Base-by-base conservation (phyloP, 192 early-diverging fungal species). In the Coemansia sp. region DNA sequence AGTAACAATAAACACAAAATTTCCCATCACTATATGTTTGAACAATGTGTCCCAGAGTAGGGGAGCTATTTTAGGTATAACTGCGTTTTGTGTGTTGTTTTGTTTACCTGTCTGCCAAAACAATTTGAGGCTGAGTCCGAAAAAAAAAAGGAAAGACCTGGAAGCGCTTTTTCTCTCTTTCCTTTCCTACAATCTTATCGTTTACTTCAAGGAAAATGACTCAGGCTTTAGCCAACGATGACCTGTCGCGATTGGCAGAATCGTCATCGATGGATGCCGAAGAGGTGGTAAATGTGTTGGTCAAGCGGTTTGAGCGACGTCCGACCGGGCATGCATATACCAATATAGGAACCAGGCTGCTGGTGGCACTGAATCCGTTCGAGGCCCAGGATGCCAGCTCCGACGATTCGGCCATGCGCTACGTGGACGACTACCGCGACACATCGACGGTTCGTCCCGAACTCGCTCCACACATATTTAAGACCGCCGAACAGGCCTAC, bases 391-490 rank as follows among this genome's bases (percentile, higher is more conserved):
- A 81, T 21, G 69, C 76, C 3, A 70, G 82, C 30, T 83, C 85
- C 32, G 80, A 83, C 41, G 69, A 76, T 10, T 73, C 79, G 21
- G 67, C 85, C 9, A 85, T 92, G 66, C 80, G 88, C 16, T 90
- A 92, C 62, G 86, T 89, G 6, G 75, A 79, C 6, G 80, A 83
- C 38, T 90, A 88, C 51, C 86, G 88, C 59, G 81, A 87, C 53
- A 83, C 80, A 26, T 26, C 23, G 23, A 26, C 23, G 23, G 23
- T 26, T 26, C 23, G 23, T 14, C 75, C 72, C 6, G 58, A 58
- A 28, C 58, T 84, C 46, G 62, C 72, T 6, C 89, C 93, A n/a
- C 93, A 95, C 56, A 83, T 89, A 5, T 94, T 92, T 75, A 87
- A 90, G 12, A 60, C 90, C 92, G 12, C 82, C 90, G 16, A 82